These are phyloP conservation scores for Plantago coronopus DNA, from an alignment of 305 asterid genomes.

Conservation along the genomic window DNA sequence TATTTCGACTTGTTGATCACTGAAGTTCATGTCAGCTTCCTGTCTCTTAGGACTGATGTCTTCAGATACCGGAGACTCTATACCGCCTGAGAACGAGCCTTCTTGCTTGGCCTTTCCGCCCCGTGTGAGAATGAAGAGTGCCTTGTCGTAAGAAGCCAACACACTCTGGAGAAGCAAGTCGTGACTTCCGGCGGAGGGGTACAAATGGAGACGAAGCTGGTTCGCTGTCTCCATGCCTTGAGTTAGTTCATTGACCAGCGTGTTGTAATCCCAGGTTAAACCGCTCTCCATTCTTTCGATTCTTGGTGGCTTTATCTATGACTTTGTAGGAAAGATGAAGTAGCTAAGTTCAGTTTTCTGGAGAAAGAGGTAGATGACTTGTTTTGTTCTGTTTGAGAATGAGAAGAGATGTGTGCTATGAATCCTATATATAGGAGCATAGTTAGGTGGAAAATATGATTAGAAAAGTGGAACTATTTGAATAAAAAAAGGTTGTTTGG, in stretches of 20 bases:
- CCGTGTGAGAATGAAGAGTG: conserved; percentile 53
- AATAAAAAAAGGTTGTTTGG: conserved; percentile 24
- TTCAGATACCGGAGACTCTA: conserved; percentile 38
- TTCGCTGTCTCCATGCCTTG: conserved; percentile 76
- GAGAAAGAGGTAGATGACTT: too few species aligned
- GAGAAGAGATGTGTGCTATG: conserved; percentile 12
- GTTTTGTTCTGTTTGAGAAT: background rate
- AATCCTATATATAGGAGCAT: conserved; percentile 18
- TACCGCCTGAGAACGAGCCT: conserved; percentile 27
- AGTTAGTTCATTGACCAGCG: conserved; percentile 51
- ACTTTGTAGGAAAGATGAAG: too few species aligned
- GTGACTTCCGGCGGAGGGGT: conserved; percentile 37
- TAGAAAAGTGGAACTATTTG: conserved; percentile 19
- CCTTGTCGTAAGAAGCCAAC: conserved; percentile 62
- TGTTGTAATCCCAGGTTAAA: conserved; percentile 41
- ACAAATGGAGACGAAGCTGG: conserved; percentile 60
- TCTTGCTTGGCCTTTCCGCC: conserved; percentile 27
- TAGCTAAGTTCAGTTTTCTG: too few species aligned
- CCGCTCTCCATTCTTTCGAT: conserved; percentile 40
- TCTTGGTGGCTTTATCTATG: background rate
- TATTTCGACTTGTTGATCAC: conserved; percentile 31
- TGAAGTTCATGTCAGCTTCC: conserved; percentile 30
- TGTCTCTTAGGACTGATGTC: conserved; percentile 48
- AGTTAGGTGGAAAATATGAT: conserved; percentile 14
- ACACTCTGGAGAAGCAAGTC: conserved; percentile 57